Evolutionary conservation across 495 filamentous ascomycete genomes (phyloP), one percentile per base, ranked within the genome.

Genomic region (Tuber melanosporum): DNA sequence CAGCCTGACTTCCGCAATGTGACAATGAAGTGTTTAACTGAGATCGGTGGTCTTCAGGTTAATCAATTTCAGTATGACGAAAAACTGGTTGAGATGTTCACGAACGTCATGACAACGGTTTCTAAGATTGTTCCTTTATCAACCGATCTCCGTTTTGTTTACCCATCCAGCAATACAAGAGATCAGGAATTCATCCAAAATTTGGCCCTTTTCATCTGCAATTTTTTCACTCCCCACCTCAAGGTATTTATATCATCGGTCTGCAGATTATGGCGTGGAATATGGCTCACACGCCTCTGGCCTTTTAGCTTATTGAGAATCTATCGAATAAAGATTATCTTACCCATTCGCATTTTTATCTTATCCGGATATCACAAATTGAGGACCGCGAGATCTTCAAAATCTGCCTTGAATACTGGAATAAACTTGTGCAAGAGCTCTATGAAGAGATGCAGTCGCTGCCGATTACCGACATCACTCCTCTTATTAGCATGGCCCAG

Each of bases 351-450:
- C 95, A 99, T 85, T 98, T 95, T 85, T 99, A 99, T 84, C 89
- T 99, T 15, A 98, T 99, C 82, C 91, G 94, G 26, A 97, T 99
- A 81, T 97, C 93, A 46, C 96, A 98, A 84, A 98, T 99, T 77
- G 95, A 99, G 75, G 95, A 99, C 81, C 90, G 95, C 72, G 95
- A 99, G 83, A 95, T 99, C 76, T 99, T 99, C 89, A 99, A 99
- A 87, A 98, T 98, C 80, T 97, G 93, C 82, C 87, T 99, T 71
- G 95, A 99, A 81, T 99, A 99, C 85, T 99, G 95, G 95, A 96
- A 96, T 36, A 97, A 97, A 82, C 88, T 98, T 20, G 96, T 98
- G n/a, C 93, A 96, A 80, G 96, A 98, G 84, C 88, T 99, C 7
- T 99, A 97, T 81, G 96, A 99, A 84, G 96, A 98, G 86, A 98